Percentiles rank a stretch among this genome's conserved stretches.
phyloP scores from a whole-genome alignment of 192 early-diverging fungal genomes.

The Backusella circina region DNA sequence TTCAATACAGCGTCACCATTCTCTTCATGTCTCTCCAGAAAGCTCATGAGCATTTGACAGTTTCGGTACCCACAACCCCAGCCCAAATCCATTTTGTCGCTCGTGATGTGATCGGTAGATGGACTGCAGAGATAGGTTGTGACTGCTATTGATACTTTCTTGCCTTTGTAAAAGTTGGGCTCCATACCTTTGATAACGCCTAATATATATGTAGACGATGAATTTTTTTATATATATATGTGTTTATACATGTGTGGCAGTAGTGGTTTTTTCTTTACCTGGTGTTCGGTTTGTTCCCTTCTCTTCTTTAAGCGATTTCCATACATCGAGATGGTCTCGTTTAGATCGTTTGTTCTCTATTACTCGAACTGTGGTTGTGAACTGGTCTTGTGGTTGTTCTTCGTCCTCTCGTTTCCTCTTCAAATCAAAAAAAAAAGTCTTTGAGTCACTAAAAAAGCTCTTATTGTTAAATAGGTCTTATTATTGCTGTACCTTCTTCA shows the following conservation, averaged over 20 bases:
- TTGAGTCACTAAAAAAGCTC: too few relatives aligned
- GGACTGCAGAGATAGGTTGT: constrained; percentile 21
- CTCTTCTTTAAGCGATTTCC: background rate
- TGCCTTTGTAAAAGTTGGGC: constrained; percentile 8
- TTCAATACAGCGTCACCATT: background rate
- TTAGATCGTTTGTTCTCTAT: background rate
- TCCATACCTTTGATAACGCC: background rate
- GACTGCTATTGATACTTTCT: constrained; percentile 7
- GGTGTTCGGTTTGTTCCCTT: background rate
- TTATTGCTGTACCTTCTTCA: background rate
- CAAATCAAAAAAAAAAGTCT: background rate
- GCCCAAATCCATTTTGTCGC: constrained; percentile 42
- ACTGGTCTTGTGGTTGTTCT: too few relatives aligned
- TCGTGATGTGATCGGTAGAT: constrained; percentile 24
- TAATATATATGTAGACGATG: background rate
- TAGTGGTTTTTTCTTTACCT: background rate
- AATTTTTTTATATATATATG: background rate
- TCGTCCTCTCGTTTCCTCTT: background rate
- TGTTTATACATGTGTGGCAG: too few relatives aligned
- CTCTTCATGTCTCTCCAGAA: constrained; percentile 22
- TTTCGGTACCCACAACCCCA: constrained; percentile 79
- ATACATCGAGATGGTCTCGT: background rate
- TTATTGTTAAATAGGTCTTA: too few relatives aligned
- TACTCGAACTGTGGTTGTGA: too few relatives aligned
- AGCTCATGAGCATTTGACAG: constrained; percentile 61